Percentiles rank a stretch among this genome's conserved stretches.
phyloP scores from a whole-genome alignment of 371 early-diverging fungal genomes.

The Mucor velutinosus region DNA sequence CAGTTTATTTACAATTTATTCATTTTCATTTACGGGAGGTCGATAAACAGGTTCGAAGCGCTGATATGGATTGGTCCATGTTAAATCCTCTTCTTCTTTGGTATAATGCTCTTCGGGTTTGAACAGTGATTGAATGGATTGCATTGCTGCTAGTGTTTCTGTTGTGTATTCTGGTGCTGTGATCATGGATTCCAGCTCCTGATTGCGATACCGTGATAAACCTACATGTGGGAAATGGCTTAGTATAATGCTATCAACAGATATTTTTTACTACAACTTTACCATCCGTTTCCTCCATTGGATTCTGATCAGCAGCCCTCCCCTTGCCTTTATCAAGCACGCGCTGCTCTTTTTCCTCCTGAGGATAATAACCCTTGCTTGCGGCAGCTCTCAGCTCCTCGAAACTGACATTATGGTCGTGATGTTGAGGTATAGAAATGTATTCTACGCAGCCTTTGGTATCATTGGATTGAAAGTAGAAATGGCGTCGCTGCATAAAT shows the following conservation, averaged over 20 bases:
- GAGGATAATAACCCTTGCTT: background rate
- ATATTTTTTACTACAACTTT: background rate
- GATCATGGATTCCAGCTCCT: background rate
- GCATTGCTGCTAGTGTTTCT: slow-evolving; percentile 26
- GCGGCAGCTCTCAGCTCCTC: slow-evolving; percentile 15
- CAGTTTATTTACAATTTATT: background rate
- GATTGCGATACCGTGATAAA: background rate
- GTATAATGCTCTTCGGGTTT: background rate
- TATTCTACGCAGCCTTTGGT: slow-evolving; percentile 8
- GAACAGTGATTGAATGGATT: slow-evolving; percentile 14
- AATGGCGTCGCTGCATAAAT: background rate
- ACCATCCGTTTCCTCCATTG: background rate
- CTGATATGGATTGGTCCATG: slow-evolving; percentile 14
- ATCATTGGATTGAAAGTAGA: background rate
- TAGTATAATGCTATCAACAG: no score
- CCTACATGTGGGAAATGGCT: background rate
- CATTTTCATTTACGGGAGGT: slow-evolving; percentile 8
- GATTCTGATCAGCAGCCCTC: background rate
- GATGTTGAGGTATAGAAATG: background rate
- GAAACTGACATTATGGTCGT: slow-evolving; percentile 11
- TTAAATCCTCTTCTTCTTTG: slow-evolving; percentile 17
- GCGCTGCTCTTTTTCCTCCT: background rate
- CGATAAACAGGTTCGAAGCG: background rate
- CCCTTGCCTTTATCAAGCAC: background rate
- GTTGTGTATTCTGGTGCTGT: slow-evolving; percentile 11